These are phyloP conservation scores for Arthrobotrys sinensis DNA, from an alignment of 2,329 filamentous ascomycete genomes.

Conservation along the genomic window DNA sequence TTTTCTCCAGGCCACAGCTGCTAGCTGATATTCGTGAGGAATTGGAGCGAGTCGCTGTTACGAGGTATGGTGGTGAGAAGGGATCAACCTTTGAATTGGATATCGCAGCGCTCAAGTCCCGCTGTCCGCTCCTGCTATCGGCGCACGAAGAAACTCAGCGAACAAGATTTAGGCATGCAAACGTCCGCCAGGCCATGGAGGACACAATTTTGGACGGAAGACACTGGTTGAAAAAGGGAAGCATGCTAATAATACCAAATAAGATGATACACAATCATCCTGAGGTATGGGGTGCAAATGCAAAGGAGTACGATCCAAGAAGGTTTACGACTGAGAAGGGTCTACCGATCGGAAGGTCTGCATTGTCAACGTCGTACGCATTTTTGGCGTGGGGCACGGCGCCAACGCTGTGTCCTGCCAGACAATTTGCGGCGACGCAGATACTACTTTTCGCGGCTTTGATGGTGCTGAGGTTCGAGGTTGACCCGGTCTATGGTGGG, in stretches of 20 bases:
- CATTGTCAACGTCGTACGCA: slow-evolving; percentile 34
- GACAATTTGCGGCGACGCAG: slow-evolving; percentile 65
- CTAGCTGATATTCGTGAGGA: slow-evolving; percentile 68
- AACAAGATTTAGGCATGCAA: slow-evolving; percentile 63
- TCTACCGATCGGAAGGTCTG: slow-evolving; percentile 15
- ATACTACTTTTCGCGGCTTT: slow-evolving; percentile 64
- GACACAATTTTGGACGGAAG: slow-evolving; percentile 67
- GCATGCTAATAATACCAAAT: slow-evolving; percentile 67
- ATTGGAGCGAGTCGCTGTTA: slow-evolving; percentile 63
- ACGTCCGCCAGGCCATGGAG: slow-evolving; percentile 65
- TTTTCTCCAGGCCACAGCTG: slow-evolving; percentile 68
- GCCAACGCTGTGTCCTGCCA: slow-evolving; percentile 65
- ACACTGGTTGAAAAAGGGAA: slow-evolving; percentile 67
- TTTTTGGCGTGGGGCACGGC: slow-evolving; percentile 61
- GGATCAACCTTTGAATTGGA: slow-evolving; percentile 65
- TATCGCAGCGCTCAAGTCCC: slow-evolving; percentile 65
- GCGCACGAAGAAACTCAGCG: slow-evolving; percentile 67
- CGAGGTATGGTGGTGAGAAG: slow-evolving; percentile 8
- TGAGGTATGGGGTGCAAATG: slow-evolving; percentile 65
- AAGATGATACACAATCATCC: slow-evolving; percentile 64
- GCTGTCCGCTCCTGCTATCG: slow-evolving; percentile 67
- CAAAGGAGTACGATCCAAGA: slow-evolving; percentile 62
- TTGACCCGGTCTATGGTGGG: slow-evolving; percentile 29
- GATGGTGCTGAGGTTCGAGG: slow-evolving; percentile 63
- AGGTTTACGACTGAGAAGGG: slow-evolving; percentile 61